These are phyloP conservation scores for Fennellomyces sp. DNA, from an alignment of 371 early-diverging fungal genomes.

Conservation along the genomic window DNA sequence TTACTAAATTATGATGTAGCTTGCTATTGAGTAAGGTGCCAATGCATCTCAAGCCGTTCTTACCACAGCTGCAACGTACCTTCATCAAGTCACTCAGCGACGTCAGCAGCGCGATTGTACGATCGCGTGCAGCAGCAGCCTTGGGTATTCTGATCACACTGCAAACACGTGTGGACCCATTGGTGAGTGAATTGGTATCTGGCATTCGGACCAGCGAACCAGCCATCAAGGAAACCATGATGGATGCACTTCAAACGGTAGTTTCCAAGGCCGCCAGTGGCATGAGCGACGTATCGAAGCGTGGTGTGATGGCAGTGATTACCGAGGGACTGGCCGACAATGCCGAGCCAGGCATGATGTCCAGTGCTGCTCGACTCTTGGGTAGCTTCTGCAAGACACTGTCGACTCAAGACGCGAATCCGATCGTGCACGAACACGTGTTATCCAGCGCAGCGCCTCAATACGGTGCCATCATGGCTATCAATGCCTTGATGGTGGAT, in stretches of 20 bases:
- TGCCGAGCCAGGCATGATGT: constrained; percentile 23
- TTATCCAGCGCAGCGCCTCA: constrained; percentile 38
- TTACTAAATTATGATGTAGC: constrained; percentile 30
- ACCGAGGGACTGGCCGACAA: constrained; percentile 47
- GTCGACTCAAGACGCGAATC: constrained; percentile 7
- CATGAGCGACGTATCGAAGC: constrained; percentile 65
- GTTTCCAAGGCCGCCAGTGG: constrained; percentile 56
- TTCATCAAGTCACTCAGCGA: constrained; percentile 93
- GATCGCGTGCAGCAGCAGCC: constrained; percentile 82
- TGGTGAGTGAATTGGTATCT: constrained; percentile 80
- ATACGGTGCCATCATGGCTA: constrained; percentile 48
- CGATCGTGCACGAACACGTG: constrained; percentile 30
- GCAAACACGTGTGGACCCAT: constrained; percentile 86
- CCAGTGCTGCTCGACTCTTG: constrained; percentile 45
- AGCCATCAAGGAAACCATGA: constrained; percentile 64
- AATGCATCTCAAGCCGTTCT: constrained; percentile 89
- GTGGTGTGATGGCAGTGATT: constrained; percentile 54
- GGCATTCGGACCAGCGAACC: constrained; percentile 69
- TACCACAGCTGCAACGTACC: constrained; percentile 97
- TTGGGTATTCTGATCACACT: constrained; percentile 78
- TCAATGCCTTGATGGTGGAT: constrained; percentile 52
- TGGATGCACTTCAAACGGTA: constrained; percentile 65
- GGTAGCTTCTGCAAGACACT: constrained; percentile 17
- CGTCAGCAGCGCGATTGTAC: constrained; percentile 65
- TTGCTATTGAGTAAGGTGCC: constrained; percentile 83